Percentiles rank a stretch among this genome's conserved stretches.
Conservation (phyloP, 345 rosid species). For the Lumnitzera racemosa region DNA sequence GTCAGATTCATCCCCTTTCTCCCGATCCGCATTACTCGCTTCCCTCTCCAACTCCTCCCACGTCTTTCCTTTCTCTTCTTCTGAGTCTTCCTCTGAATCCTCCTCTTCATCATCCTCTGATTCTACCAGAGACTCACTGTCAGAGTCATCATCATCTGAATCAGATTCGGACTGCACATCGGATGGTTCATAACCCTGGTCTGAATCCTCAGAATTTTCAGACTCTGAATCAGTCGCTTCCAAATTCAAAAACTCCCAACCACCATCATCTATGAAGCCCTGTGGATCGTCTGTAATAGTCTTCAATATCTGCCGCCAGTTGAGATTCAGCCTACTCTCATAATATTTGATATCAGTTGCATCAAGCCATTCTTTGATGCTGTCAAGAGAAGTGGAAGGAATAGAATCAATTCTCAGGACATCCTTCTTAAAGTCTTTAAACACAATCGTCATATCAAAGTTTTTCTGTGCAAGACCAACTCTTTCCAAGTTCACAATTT, state of each 20-base stretch:
- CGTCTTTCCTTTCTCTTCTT: slow-evolving; percentile 91
- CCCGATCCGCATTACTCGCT: slow-evolving; percentile 89
- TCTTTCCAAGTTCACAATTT: slow-evolving; percentile 94
- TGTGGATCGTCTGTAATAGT: slow-evolving; percentile 85
- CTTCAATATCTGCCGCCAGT: slow-evolving; percentile 89
- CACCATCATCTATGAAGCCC: slow-evolving; percentile 77
- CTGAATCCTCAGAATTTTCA: slow-evolving; percentile 70
- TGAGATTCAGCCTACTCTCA: slow-evolving; percentile 89
- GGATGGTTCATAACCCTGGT: slow-evolving; percentile 84
- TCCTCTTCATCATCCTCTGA: slow-evolving; percentile 88
- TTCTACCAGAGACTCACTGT: slow-evolving; percentile 71
- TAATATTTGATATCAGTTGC: slow-evolving; percentile 85
- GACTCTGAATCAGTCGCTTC: slow-evolving; percentile 89
- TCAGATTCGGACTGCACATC: slow-evolving; percentile 76
- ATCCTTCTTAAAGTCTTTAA: slow-evolving; percentile 90
- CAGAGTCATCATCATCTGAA: slow-evolving; percentile 68
- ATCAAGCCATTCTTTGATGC: slow-evolving; percentile 94
- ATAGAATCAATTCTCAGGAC: slow-evolving; percentile 80
- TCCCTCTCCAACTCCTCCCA: slow-evolving; percentile 99
- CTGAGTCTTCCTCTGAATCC: slow-evolving; percentile 57
- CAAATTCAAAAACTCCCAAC: slow-evolving; percentile 88
- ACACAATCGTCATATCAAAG: slow-evolving; percentile 85
- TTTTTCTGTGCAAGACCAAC: slow-evolving; percentile 89
- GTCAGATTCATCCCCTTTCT: slow-evolving; percentile 76
- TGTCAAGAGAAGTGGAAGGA: slow-evolving; percentile 68